Conservation (phyloP, 2,329 filamentous ascomycete genomes). For the Aspergillus bombycis region DNA sequence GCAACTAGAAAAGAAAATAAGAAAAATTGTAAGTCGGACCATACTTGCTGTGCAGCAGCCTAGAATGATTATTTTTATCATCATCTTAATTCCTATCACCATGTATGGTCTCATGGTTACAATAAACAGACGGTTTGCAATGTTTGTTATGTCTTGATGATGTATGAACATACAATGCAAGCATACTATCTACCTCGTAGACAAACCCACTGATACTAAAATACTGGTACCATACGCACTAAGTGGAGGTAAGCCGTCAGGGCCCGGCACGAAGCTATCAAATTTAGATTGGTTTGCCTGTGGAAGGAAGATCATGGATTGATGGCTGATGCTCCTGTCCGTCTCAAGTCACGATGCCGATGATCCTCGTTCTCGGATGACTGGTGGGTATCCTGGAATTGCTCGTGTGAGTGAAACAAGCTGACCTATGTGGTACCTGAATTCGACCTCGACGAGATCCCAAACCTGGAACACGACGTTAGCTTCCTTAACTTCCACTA, state of each 20-base stretch:
- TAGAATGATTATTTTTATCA: not conserved
- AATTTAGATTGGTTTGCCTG: constrained; percentile 3
- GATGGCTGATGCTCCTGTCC: not conserved
- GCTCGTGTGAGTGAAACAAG: constrained; percentile 19
- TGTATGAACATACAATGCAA: not conserved
- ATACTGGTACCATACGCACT: constrained; percentile 18
- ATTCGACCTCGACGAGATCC: constrained; percentile 19
- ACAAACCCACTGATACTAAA: constrained; percentile 16
- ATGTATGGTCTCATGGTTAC: not conserved
- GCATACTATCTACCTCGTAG: not conserved
- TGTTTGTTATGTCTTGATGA: not conserved
- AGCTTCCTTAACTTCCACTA: constrained; percentile 15
- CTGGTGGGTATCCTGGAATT: constrained; percentile 1
- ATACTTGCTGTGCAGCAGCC: not conserved
- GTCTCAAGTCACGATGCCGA: not conserved
- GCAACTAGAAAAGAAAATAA: not conserved
- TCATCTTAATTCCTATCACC: not conserved
- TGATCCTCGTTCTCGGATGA: constrained; percentile 2
- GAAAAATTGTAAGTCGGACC: not conserved
- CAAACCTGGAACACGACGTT: constrained; percentile 15
- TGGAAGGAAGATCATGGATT: constrained; percentile 1
- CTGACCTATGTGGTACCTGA: constrained; percentile 21
- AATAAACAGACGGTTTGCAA: not conserved
- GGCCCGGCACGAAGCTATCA: constrained; percentile 11
- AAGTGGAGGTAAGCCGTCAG: constrained; percentile 20